Base-by-base conservation (phyloP, 768 basidiomycete genomes). In the Leccinum subtestaceum region DNA sequence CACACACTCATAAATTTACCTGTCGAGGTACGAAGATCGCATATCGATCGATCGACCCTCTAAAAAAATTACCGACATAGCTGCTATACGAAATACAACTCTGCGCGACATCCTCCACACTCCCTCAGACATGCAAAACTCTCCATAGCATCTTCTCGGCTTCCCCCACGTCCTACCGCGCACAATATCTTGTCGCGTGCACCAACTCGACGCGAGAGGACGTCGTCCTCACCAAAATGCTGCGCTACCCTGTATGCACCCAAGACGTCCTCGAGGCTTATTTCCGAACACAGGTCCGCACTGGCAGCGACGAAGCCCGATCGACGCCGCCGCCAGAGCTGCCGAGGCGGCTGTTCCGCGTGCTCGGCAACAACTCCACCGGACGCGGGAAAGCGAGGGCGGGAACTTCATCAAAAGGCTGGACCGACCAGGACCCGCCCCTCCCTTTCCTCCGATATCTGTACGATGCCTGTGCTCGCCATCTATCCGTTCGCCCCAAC, bases 11-110 rank as follows among this genome's bases (percentile, higher is more conserved):
- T 65, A 38, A 56, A 52, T 5, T 64, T 78, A 25, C 77, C 76
- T 13, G 68, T 74, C 23, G 76, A 78, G 70, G 77, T 78, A 59
- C 46, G 67, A 29, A 34, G 13, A 52, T 46, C 21, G 45, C 13
- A 12, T 8, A 23, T 38, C 4, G n/a, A 6, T n/a, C 23, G 13
- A 53, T 55, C 23, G 5, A 15, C 12, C 52, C 36, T 43, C 49
- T 29, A 57, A 54, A 45, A 38, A 34, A 45, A 21, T 15, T 11
- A 46, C 66, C 56, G 65, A 66, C 60, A 3, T 64, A 95, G 94
- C 79, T 98, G 9, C 72, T 95, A 0, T 87, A 89, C 64, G 84
- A 93, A 57, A 80, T 96, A 13, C 89, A 94, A 63, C 79, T 90
- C 17, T 78, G 78, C 62, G 85, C 92, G 0, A 74, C 84, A 6